Conservation (phyloP, 805 yeast genomes). For the Candida schatavii region DNA sequence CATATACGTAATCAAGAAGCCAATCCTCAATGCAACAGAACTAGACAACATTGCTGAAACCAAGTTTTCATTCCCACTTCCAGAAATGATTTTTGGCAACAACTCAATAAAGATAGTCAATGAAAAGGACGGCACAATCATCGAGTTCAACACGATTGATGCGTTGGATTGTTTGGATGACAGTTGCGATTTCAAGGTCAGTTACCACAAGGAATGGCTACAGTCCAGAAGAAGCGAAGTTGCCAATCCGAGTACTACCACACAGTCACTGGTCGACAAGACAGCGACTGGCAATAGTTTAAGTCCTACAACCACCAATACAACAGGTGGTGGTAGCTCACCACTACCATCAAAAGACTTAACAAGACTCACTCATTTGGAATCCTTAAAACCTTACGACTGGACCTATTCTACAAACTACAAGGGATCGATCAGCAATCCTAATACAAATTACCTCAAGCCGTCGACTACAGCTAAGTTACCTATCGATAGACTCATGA, state of each 20-base stretch:
- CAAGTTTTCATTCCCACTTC: slow-evolving; percentile 73
- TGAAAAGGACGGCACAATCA: slow-evolving; percentile 36
- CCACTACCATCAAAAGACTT: slow-evolving; percentile 16
- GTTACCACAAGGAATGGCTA: slow-evolving; percentile 85
- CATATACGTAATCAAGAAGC: slow-evolving; percentile 66
- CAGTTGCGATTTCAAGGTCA: slow-evolving; percentile 50
- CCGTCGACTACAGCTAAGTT: slow-evolving; percentile 31
- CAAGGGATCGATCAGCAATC: slow-evolving; percentile 50
- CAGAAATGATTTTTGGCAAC: slow-evolving; percentile 97
- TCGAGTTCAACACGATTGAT: slow-evolving; percentile 73
- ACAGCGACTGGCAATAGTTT: neutral
- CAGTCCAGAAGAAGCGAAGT: slow-evolving; percentile 29
- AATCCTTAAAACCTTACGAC: slow-evolving; percentile 80
- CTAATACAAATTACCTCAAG: slow-evolving; percentile 1
- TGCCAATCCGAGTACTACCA: neutral
- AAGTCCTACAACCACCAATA: slow-evolving; percentile 14
- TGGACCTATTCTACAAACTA: slow-evolving; percentile 93
- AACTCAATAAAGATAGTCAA: slow-evolving; percentile 56
- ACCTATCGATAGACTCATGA: slow-evolving; percentile 67
- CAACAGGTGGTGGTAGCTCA: slow-evolving; percentile 10
- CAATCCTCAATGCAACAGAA: slow-evolving; percentile 73
- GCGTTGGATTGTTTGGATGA: slow-evolving; percentile 49
- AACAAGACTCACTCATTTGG: slow-evolving; percentile 44
- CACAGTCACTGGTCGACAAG: neutral
- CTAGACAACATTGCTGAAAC: slow-evolving; percentile 62